phyloP scores from a whole-genome alignment of 768 basidiomycete genomes.

The Tulasnella sp. region DNA sequence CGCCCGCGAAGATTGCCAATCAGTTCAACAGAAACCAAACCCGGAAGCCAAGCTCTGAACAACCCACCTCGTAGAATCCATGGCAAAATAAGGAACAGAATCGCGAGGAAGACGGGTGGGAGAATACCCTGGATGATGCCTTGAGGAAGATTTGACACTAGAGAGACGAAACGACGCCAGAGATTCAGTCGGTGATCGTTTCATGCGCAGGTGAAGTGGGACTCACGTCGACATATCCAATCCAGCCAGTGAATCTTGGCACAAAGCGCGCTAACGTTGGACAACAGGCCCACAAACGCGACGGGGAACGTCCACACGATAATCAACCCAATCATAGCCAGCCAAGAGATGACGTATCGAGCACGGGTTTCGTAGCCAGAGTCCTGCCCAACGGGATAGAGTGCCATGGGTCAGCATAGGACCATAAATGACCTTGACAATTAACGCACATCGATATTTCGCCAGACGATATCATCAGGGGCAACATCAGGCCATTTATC shows the following conservation, averaged over 20 bases:
- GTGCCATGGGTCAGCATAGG: not conserved
- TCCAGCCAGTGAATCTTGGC: slow-evolving; percentile 45
- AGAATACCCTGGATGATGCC: slow-evolving; percentile 64
- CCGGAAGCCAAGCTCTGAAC: not conserved
- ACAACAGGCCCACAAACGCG: slow-evolving; percentile 59
- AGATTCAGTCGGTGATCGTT: too few species aligned
- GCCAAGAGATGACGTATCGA: slow-evolving; percentile 53
- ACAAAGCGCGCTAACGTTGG: slow-evolving; percentile 55
- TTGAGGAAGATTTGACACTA: slow-evolving; percentile 32
- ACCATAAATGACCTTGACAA: not conserved
- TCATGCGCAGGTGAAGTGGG: not conserved
- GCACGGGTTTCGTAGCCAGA: slow-evolving; percentile 51
- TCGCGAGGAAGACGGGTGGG: slow-evolving; percentile 59
- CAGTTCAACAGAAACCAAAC: not conserved
- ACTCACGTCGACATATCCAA: slow-evolving; percentile 46
- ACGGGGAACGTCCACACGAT: slow-evolving; percentile 64
- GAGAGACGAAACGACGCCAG: not conserved
- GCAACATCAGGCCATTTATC: slow-evolving; percentile 59
- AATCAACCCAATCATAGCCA: slow-evolving; percentile 56
- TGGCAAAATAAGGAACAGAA: slow-evolving; percentile 60
- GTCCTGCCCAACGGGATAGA: slow-evolving; percentile 29
- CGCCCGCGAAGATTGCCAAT: not conserved
- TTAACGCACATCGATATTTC: slow-evolving; percentile 38
- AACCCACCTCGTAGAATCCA: slow-evolving; percentile 51
- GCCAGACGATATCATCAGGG: slow-evolving; percentile 52